These are phyloP conservation scores for Serendipita sp. DNA, from an alignment of 768 basidiomycete species.

Conservation along the genomic window DNA sequence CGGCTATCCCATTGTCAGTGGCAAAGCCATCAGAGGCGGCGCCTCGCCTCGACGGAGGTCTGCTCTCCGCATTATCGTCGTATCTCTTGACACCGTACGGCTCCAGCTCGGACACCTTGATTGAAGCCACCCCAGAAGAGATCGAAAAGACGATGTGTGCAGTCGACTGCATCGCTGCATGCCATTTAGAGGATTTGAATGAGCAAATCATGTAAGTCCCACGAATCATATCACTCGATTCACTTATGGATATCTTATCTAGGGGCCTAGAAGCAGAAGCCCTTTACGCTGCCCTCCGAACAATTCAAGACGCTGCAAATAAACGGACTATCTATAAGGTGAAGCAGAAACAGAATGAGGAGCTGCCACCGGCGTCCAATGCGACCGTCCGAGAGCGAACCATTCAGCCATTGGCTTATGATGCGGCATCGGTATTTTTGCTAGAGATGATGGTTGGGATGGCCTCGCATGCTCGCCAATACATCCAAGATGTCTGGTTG, in stretches of 20 bases:
- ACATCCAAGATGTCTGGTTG: constrained; percentile 82
- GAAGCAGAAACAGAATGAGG: constrained; percentile 17
- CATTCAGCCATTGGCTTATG: constrained; percentile 59
- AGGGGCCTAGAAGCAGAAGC: constrained; percentile 71
- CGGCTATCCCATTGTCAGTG: constrained; percentile 79
- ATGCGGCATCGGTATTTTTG: constrained; percentile 88
- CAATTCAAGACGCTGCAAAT: constrained; percentile 81
- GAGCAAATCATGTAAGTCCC: constrained; percentile 70
- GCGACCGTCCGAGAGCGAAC: constrained; percentile 26
- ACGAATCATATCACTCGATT: neutral
- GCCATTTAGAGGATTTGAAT: constrained; percentile 87
- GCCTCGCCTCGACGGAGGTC: constrained; percentile 53
- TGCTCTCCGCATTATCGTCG: constrained; percentile 84
- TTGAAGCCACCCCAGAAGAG: constrained; percentile 80
- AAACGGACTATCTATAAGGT: constrained; percentile 69
- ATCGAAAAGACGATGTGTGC: constrained; percentile 89
- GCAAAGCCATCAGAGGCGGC: constrained; percentile 39
- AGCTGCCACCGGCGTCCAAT: constrained; percentile 27
- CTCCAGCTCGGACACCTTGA: constrained; percentile 51
- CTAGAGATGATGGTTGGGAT: constrained; percentile 92
- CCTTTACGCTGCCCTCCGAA: constrained; percentile 66
- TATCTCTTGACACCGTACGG: constrained; percentile 94
- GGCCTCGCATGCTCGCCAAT: constrained; percentile 53
- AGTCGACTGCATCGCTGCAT: constrained; percentile 88
- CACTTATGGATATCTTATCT: neutral